Base-by-base conservation (phyloP, 1,139 yeast genomes). In the Scheffersomyces titani region DNA sequence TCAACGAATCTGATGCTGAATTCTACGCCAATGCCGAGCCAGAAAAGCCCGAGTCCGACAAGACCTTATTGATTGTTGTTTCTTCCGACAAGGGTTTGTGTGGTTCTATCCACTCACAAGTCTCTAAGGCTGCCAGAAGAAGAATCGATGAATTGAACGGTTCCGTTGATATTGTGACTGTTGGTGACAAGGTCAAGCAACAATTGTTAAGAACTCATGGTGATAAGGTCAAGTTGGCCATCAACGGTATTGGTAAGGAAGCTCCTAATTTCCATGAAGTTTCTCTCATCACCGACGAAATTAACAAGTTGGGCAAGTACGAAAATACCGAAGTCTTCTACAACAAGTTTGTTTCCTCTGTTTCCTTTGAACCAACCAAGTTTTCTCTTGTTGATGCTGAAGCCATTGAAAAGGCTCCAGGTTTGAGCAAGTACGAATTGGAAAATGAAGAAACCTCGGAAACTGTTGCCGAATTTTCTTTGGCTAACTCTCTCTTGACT, bases 31-130 rank as follows among this genome's bases (percentile, higher is more conserved):
- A 89, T 73, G 89, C 97, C 61, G 97, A 92, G 79, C 90, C 97
- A 61, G 82, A 83, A 61, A 81, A 77, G 65, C 63, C 69, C 53
- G 84, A 81, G 65, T 76, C 77, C 54, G 83, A 82, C 60, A 87
- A 85, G 70, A 86, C 89, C 69, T 85, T 94, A 71, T 77, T 92
- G 68, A 82, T 94, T 69, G 97, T 93, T 61, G 87, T 92, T 64
- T 90, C 98, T 54, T 92, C 98, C 58, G 99, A 94, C 82, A 94
- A 94, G 83, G 99, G 99, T 72, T 86, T 94, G 71, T 94, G 99
- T 86, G 99, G 99, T 69, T 93, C 98, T 54, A 92, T 94, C 72
- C 99, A 94, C 82, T 85, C 99, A 54, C 97, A 91, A 80, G 80
- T 93, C 67, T 89, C 98, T 69, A 92, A 94, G 81, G 85, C 90